phyloP scores from a whole-genome alignment of 352 stramenopile species.

The Phytophthora tentaculata region DNA sequence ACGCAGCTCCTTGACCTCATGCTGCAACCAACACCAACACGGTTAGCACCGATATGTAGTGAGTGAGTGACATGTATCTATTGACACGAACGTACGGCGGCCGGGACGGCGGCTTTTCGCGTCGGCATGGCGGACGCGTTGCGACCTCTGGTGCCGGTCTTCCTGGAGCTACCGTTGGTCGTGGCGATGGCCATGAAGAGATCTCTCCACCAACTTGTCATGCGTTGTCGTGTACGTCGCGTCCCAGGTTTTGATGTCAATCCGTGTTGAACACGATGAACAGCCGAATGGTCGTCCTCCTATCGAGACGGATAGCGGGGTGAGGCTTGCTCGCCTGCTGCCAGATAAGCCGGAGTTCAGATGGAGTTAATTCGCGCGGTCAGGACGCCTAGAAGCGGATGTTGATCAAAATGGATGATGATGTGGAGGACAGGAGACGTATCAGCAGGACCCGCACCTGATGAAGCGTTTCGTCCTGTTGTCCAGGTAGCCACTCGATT shows the following conservation, averaged over 20 bases:
- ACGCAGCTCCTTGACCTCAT: constrained; percentile 58
- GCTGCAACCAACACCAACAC: constrained; percentile 26
- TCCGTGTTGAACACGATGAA: constrained; percentile 15
- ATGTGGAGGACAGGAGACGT: constrained; percentile 11
- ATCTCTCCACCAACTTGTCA: constrained; percentile 18
- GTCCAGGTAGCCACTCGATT: constrained; percentile 29
- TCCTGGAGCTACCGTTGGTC: constrained; percentile 8
- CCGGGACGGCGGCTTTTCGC: constrained; percentile 34
- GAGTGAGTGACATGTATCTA: too few species aligned
- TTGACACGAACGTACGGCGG: constrained; percentile 25
- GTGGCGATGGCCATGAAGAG: constrained; percentile 23
- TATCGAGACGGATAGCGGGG: neutral
- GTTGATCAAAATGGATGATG: constrained; percentile 33
- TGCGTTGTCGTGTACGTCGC: neutral
- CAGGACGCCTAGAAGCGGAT: constrained; percentile 8
- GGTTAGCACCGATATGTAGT: constrained; percentile 11
- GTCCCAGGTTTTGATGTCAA: neutral
- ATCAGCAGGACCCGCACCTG: constrained; percentile 20
- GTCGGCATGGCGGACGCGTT: constrained; percentile 14
- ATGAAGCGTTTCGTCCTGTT: constrained; percentile 31
- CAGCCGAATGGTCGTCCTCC: neutral
- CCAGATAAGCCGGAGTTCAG: neutral
- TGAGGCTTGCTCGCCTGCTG: neutral
- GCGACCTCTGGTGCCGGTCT: constrained; percentile 6
- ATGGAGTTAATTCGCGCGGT: constrained; percentile 3